phyloP scores from a whole-genome alignment of 2,329 filamentous ascomycete species.

The Tolypocladium inflatum region DNA sequence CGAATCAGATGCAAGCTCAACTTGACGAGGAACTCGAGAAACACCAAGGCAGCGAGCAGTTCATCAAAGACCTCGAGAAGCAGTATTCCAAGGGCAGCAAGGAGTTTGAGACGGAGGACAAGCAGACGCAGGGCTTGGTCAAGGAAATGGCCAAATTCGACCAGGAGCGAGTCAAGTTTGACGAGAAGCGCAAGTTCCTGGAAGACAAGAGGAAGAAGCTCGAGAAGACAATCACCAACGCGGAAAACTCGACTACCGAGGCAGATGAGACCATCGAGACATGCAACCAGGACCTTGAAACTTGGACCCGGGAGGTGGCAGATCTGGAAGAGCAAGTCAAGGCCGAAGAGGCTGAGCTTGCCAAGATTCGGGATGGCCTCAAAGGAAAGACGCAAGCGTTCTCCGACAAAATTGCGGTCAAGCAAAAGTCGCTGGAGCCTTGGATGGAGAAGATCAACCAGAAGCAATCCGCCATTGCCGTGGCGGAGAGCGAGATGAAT shows the following conservation, averaged over 20 bases:
- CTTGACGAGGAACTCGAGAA: slow-evolving; percentile 84
- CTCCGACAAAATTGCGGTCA: slow-evolving; percentile 82
- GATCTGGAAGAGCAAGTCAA: slow-evolving; percentile 68
- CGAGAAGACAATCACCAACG: slow-evolving; percentile 74
- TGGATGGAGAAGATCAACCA: slow-evolving; percentile 97
- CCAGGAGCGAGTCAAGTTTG: slow-evolving; percentile 93
- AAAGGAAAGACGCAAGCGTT: slow-evolving; percentile 95
- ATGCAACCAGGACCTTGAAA: slow-evolving; percentile 68
- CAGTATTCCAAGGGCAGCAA: slow-evolving; percentile 74
- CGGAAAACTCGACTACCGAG: slow-evolving; percentile 64
- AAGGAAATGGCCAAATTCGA: slow-evolving; percentile 92
- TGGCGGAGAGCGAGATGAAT: slow-evolving; percentile 87
- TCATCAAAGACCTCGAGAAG: slow-evolving; percentile 84
- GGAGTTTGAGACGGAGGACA: slow-evolving; percentile 74
- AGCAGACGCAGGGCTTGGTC: slow-evolving; percentile 65
- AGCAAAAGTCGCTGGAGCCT: slow-evolving; percentile 90
- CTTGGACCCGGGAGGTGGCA: slow-evolving; percentile 63
- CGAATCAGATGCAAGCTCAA: slow-evolving; percentile 80
- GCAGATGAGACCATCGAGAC: slow-evolving; percentile 71
- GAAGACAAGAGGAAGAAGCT: slow-evolving; percentile 87
- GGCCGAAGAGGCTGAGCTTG: slow-evolving; percentile 71
- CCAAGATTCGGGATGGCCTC: slow-evolving; percentile 72
- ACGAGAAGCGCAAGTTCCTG: slow-evolving; percentile 95
- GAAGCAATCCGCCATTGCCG: slow-evolving; percentile 87
- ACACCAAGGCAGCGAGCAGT: slow-evolving; percentile 79